Percentiles rank a stretch among this genome's conserved stretches.
Evolutionary conservation across 306 rosid species (phyloP).

Genomic region (Dalbergia oliveri): DNA sequence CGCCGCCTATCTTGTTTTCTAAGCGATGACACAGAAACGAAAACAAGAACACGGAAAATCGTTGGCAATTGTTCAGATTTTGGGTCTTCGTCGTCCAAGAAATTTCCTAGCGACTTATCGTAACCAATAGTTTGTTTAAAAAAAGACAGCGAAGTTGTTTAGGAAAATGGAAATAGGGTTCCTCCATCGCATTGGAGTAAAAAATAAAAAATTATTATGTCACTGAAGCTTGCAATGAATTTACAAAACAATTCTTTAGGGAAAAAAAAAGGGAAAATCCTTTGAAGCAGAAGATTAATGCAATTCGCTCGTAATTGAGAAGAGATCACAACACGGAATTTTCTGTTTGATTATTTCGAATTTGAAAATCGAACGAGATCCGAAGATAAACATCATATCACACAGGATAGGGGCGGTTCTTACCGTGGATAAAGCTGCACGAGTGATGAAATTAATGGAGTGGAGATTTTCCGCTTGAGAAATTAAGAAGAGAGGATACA

Average conservation of each 20-base stretch:
- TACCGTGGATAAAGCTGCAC: conserved; percentile 35
- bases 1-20: conserved; percentile 53
- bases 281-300: neutral
- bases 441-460: conserved; percentile 33
- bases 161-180: neutral
- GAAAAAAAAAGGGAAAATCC: no score
- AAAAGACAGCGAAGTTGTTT: neutral
- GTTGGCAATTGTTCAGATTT: neutral
- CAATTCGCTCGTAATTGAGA: neutral
- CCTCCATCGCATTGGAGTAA: neutral
- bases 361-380: neutral
- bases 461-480: conserved; percentile 24
- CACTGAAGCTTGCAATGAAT: neutral
- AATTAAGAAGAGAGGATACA: neutral
- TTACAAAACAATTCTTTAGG: neutral
- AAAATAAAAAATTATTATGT: neutral
- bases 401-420: conserved; percentile 1
- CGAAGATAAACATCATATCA: neutral
- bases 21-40: conserved; percentile 30
- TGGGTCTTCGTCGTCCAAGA: neutral
- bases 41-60: neutral
- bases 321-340: neutral
- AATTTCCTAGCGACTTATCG: neutral
- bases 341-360: neutral
- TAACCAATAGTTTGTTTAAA: neutral